A percentile compares a stretch with the other conserved stretches of the same genome.
Conservation (phyloP, 2,329 filamentous ascomycete genomes). For the Cadophora sp. region DNA sequence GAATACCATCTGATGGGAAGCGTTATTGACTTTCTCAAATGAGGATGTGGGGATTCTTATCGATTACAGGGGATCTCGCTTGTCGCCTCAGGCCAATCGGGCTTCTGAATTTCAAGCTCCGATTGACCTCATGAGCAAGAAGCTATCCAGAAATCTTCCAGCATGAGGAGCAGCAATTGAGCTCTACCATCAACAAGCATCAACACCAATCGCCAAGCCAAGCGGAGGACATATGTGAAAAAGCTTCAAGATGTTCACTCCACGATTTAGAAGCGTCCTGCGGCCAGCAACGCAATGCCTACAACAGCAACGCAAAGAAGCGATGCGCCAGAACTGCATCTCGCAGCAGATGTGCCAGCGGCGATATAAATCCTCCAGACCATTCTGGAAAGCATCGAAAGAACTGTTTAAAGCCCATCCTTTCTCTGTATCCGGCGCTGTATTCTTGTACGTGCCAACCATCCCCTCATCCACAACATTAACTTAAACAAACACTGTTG, state of each 20-base stretch:
- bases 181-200: neutral
- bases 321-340: constrained; percentile 31
- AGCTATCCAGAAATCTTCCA: neutral
- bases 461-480: neutral
- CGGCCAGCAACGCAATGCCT: constrained; percentile 40
- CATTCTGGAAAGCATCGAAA: constrained; percentile 31
- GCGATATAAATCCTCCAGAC: constrained; percentile 35
- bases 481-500: neutral
- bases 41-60: neutral
- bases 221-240: too few species aligned
- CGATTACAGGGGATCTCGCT: neutral
- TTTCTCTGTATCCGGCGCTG: constrained; percentile 39
- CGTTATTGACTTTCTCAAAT: constrained; percentile 1
- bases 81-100: constrained; percentile 1
- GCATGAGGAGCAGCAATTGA: neutral
- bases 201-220: too few species aligned
- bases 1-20: too few species aligned
- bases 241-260: constrained; percentile 40
- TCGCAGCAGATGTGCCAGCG: constrained; percentile 37
- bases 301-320: constrained; percentile 36
- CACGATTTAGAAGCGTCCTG: constrained; percentile 32
- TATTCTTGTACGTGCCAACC: constrained; percentile 34
- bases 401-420: constrained; percentile 40
- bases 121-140: constrained; percentile 8
- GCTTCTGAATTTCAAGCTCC: neutral